Evolutionary conservation across 768 basidiomycete species (phyloP).

Genomic region (Daedaleopsis nitida): DNA sequence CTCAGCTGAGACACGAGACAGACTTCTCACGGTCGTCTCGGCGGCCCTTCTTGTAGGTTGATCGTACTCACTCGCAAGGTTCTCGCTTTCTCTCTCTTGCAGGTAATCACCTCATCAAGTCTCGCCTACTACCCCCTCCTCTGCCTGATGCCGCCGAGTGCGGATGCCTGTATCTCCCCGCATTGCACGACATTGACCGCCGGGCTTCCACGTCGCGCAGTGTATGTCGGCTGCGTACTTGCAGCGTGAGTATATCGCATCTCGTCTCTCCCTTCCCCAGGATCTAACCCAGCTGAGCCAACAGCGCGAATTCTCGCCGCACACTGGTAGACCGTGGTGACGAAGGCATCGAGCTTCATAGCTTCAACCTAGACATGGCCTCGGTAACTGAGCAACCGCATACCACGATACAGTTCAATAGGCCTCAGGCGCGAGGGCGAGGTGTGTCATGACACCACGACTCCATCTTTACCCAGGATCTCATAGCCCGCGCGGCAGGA

Average conservation of each 20-base stretch:
- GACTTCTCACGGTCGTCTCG: not conserved
- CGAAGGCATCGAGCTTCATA: not conserved
- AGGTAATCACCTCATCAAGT: not conserved
- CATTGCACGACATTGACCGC: no score
- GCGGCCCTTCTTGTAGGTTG: not conserved
- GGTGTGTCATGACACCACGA: no score
- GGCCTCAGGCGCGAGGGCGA: not conserved
- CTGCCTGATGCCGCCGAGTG: no score
- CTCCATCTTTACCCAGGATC: no score
- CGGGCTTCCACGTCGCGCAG: no score
- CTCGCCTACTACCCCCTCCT: not conserved
- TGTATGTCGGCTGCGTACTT: not conserved
- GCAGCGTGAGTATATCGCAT: not conserved
- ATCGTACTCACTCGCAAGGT: not conserved
- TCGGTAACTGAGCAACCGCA: not conserved
- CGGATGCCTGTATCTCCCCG: no score
- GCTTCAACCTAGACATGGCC: not conserved
- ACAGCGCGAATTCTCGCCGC: not conserved
- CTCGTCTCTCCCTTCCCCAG: not conserved
- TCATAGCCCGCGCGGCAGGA: no score
- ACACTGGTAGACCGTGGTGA: not conserved
- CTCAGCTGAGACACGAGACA: not conserved
- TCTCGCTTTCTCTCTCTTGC: not conserved
- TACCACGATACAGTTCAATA: not conserved
- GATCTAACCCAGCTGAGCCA: not conserved